Evolutionary conservation across 108 stramenopile species (phyloP), one percentile per base, ranked within the genome.

Genomic region (Parietichytrium sp.): DNA sequence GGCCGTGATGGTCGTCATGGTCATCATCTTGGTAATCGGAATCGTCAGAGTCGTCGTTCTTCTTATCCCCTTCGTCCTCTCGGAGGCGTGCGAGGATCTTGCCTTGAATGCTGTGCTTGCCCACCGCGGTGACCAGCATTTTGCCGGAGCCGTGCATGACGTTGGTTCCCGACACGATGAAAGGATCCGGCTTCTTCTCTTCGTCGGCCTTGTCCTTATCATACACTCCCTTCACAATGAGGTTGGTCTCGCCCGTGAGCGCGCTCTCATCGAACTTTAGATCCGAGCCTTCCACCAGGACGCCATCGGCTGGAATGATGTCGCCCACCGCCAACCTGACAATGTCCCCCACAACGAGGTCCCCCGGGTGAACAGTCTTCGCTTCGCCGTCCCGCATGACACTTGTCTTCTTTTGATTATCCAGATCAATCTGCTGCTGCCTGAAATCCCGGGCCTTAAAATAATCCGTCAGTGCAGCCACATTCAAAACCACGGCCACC

Each of bases 271-370:
- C 93, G 86, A 93, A 92, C 61, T 91, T 90, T 49, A 99, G 87
- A 72, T 93, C 94, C 3, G 86, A 86, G 23, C 90, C 94, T 48
- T 89, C 79, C 26, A 96, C 55, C 48, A 97, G 86, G n/a, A 97
- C 84, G 81, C 96, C 96, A 84, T 99, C 97, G 13, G 95, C 96
- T 4, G 96, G 95, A 48, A 99, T 93, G 20, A 87, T 54, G 54
- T 90, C 91, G 31, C 91, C 90, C n/a, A 90, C 87, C 81, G 96
- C 96, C 48, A 99, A 93, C 51, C 89, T 86, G 30, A 98, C 87
- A 51, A 98, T 90, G 83, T 98, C 98, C 15, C 98, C 98, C 49
- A 98, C 98, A n/a, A 98, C 95, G 79, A 98, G 90, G 15, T 95
- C 96, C 77, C 93, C 91, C 52, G 92, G 92, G 49, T 80, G 88